phyloP scores from a whole-genome alignment of 768 basidiomycete genomes.

The Podaxis sp. region DNA sequence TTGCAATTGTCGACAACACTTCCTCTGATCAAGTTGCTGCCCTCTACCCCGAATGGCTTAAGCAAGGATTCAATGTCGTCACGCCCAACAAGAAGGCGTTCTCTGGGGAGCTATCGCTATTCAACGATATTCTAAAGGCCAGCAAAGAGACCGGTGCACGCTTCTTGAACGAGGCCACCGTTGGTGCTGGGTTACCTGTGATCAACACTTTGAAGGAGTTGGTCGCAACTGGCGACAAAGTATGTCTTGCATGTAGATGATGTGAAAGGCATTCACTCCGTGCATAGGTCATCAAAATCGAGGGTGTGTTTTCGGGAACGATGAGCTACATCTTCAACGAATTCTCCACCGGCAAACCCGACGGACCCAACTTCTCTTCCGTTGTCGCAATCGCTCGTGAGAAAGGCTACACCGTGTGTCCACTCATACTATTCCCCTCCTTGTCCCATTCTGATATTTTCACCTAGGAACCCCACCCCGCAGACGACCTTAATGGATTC shows the following conservation, averaged over 20 bases:
- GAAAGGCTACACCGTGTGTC: conserved; percentile 88
- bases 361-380: conserved; percentile 80
- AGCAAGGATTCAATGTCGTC: conserved; percentile 79
- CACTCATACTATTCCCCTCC: neutral
- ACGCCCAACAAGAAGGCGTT: conserved; percentile 99
- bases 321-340: conserved; percentile 99
- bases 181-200: conserved; percentile 94
- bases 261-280: neutral
- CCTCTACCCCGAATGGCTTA: conserved; percentile 79
- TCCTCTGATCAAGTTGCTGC: conserved; percentile 80
- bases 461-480: conserved; percentile 91
- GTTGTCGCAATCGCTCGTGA: conserved; percentile 87
- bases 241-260: conserved; percentile 27
- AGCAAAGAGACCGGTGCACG: conserved; percentile 60
- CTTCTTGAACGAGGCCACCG: conserved; percentile 86
- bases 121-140: conserved; percentile 63
- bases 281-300: conserved; percentile 77
- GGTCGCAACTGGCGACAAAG: conserved; percentile 90
- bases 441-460: neutral
- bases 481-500: conserved; percentile 93
- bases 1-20: conserved; percentile 90
- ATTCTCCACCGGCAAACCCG: conserved; percentile 70
- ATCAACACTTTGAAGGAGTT: conserved; percentile 91
- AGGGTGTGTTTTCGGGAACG: conserved; percentile 97
- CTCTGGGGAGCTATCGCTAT: conserved; percentile 69